Base-by-base conservation (phyloP, 306 rosid species). In the Sicyos baderoa region DNA sequence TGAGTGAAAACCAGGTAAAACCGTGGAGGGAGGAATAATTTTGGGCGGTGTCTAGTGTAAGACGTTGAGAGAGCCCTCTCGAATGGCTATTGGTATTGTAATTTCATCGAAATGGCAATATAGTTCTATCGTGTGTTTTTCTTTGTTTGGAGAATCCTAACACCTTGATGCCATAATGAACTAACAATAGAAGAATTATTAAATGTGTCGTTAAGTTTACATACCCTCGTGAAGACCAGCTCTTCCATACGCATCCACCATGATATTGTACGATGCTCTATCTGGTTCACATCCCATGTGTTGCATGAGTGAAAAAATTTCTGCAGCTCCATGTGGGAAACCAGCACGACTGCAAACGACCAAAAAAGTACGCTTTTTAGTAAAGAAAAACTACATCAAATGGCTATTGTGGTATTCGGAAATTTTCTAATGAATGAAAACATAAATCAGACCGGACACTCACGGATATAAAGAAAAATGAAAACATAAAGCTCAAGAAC, bases 251-350 rank as follows among this genome's bases (percentile, higher is more conserved):
- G 99, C 97, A 84, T 89, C 99, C 70, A 93, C 99, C 84, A 90
- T 76, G 85, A 93, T 93, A 68, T 88, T 93, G 76, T 88, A 86
- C 55, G 94, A 89, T 29, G 97, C 99, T 82, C 91, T 84, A 85
- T 93, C 94, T 47, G 99, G 96, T 85, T 93, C 99, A 85, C 97
- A 90, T 52, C 97, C 97, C 96, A 90, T 89, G 77, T 90, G 96
- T 82, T 86, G 94, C 97, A 90, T 88, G 22, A 93, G 84, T 55
- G 99, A 93, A 70, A 93, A 93, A 17, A 90, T 88, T 74, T 93
- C 99, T 35, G 96, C 91, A 45, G 99, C 94, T 9, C 94, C 99
- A 29, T 85, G 77, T 70, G 99, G 94, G 79, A 79, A 90, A 44
- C 97, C 90, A 82, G 94, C 97, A 72, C 99, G 96, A 70, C 99